A percentile compares a stretch with the other conserved stretches of the same genome.
Conservation (phyloP, 1,284 basidiomycete genomes). For the Sporisorium iseilematis-ciliati region DNA sequence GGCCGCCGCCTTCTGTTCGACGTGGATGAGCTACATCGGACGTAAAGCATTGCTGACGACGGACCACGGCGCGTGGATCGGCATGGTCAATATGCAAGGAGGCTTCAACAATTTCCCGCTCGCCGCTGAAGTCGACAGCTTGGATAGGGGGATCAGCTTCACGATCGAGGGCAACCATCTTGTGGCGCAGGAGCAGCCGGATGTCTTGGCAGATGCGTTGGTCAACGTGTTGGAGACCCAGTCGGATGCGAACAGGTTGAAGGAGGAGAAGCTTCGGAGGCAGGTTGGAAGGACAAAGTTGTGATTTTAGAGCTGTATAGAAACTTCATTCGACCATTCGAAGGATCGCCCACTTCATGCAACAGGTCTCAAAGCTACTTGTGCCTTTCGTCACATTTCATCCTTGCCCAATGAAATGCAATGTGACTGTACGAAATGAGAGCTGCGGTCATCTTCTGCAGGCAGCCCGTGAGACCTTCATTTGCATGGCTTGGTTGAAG, state of each 20-base stretch:
- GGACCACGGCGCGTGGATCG: constrained; percentile 33
- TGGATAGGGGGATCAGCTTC: constrained; percentile 35
- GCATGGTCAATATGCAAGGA: constrained; percentile 38
- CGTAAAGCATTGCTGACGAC: constrained; percentile 19
- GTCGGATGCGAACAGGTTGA: constrained; percentile 17
- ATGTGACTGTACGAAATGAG: too few relatives aligned
- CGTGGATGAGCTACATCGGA: constrained; percentile 41
- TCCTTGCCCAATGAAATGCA: too few relatives aligned
- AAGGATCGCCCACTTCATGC: too few relatives aligned
- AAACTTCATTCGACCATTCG: too few relatives aligned
- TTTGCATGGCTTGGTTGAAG: too few relatives aligned
- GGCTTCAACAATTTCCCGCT: constrained; percentile 36
- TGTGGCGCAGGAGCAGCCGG: constrained; percentile 60
- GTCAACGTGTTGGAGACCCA: constrained; percentile 38
- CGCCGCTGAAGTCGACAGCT: constrained; percentile 27
- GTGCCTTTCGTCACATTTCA: neutral
- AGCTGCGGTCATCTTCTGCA: too few relatives aligned
- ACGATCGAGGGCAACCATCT: constrained; percentile 55
- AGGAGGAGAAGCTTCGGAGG: constrained; percentile 37
- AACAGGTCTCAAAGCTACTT: too few relatives aligned
- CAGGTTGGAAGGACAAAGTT: constrained; percentile 33
- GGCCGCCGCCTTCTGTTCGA: constrained; percentile 53
- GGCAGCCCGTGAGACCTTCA: too few relatives aligned
- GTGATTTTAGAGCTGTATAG: constrained; percentile 5
- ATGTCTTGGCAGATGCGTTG: constrained; percentile 24